A percentile compares a stretch with the other conserved stretches of the same genome.
Evolutionary conservation across 345 rosid species (phyloP).

Genomic region (Physaria fendleri): DNA sequence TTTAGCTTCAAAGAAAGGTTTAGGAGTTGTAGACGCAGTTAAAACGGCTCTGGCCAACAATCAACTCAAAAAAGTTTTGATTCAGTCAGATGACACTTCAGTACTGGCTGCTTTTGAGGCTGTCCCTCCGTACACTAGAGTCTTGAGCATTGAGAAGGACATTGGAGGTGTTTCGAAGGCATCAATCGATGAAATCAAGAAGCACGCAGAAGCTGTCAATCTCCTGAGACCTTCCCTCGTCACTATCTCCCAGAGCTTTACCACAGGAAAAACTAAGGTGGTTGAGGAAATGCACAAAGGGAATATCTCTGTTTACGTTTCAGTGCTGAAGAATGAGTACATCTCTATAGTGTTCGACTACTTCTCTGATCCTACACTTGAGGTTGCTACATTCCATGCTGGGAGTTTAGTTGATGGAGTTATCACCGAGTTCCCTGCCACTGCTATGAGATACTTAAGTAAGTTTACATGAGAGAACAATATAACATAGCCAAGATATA

Average conservation of each 20-base stretch:
- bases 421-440: slow-evolving; percentile 68
- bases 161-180: slow-evolving; percentile 48
- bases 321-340: slow-evolving; percentile 56
- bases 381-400: slow-evolving; percentile 53
- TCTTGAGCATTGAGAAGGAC: slow-evolving; percentile 37
- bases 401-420: slow-evolving; percentile 58
- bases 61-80: slow-evolving; percentile 57
- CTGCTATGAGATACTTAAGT: slow-evolving; percentile 66
- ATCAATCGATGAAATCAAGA: slow-evolving; percentile 52
- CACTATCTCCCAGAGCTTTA: slow-evolving; percentile 30
- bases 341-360: slow-evolving; percentile 53
- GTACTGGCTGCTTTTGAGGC: slow-evolving; percentile 50
- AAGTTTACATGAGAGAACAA: slow-evolving; percentile 28
- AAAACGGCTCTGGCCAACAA: slow-evolving; percentile 51
- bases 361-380: slow-evolving; percentile 61
- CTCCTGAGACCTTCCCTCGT: slow-evolving; percentile 42
- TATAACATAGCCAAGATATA: neutral
- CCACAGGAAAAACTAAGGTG: slow-evolving; percentile 36
- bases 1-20: slow-evolving; percentile 72
- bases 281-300: slow-evolving; percentile 49
- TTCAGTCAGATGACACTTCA: slow-evolving; percentile 68
- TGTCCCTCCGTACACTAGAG: slow-evolving; percentile 44
- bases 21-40: slow-evolving; percentile 47
- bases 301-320: slow-evolving; percentile 60
- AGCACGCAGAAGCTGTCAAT: slow-evolving; percentile 56